Percentiles rank a stretch among this genome's conserved stretches.
Conservation (phyloP, 1,139 yeast species). For the Geotrichum carabidarum region DNA sequence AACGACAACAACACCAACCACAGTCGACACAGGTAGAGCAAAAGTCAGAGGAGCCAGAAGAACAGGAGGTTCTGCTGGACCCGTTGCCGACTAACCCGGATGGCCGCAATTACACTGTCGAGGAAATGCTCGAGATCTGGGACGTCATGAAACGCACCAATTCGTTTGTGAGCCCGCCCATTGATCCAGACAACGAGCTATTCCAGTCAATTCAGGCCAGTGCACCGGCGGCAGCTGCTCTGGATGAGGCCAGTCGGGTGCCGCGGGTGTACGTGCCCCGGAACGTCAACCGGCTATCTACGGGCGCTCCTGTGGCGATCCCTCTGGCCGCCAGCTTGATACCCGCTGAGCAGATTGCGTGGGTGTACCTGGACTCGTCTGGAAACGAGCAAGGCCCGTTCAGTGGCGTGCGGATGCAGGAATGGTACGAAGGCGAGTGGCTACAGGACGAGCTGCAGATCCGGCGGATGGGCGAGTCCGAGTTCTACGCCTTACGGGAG, state of each 20-base stretch:
- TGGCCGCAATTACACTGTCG: slow-evolving; percentile 43
- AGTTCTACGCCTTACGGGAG: slow-evolving; percentile 33
- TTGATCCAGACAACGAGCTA: slow-evolving; percentile 30
- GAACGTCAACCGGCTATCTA: background rate
- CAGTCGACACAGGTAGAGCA: too few relatives aligned
- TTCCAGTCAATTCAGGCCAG: slow-evolving; percentile 21
- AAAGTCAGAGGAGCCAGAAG: too few relatives aligned
- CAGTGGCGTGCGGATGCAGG: slow-evolving; percentile 68
- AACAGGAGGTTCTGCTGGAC: background rate
- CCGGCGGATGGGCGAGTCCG: slow-evolving; percentile 44
- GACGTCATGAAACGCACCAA: slow-evolving; percentile 40
- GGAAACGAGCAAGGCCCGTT: slow-evolving; percentile 81
- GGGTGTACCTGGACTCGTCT: slow-evolving; percentile 69
- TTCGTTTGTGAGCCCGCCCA: slow-evolving; percentile 25
- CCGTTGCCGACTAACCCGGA: slow-evolving; percentile 16
- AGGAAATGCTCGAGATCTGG: slow-evolving; percentile 54
- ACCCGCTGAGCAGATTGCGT: slow-evolving; percentile 40
- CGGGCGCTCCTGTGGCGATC: background rate
- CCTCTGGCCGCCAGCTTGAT: background rate
- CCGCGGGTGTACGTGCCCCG: background rate
- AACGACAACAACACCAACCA: background rate
- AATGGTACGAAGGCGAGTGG: slow-evolving; percentile 65
- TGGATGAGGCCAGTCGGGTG: background rate
- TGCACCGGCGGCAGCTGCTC: background rate
- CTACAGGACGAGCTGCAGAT: slow-evolving; percentile 52